Evolutionary conservation across 2,329 filamentous ascomycete species (phyloP), one percentile per base, ranked within the genome.

Genomic region (Fusarium palustre): DNA sequence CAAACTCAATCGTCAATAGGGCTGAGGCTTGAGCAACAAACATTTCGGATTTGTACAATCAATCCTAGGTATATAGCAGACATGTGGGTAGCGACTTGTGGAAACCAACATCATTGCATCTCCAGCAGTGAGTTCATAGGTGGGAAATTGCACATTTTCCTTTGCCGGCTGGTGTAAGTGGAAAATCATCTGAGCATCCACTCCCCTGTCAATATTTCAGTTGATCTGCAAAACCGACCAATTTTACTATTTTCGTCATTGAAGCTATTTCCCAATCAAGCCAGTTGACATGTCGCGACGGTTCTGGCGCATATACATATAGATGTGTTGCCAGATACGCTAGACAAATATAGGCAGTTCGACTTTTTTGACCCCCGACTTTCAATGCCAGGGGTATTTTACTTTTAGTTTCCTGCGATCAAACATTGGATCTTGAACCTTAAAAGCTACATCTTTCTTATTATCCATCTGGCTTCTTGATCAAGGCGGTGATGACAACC

Each of bases 341-440:
- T 66, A 65, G 38, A 55, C n/a, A 60, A 33, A 34, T 16, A 64
- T 45, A 59, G 65, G 59, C 55, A 69, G 54, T 52, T 41, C 68
- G 25, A 46, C 22, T 7, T 47, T 54, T 42, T 43, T 43, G 41
- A 33, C 39, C 49, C 36, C 31, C 53, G 22, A 22, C 20, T 42
- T 53, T 48, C 61, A 66, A 30, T 55, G 41, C 28, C 54, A 50
- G 55, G 64, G 49, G 38, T 34, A 31, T 60, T 22, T 65, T 33
- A 33, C 36, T 5, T 42, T 22, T n/a, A 42, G 38, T 43, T 34
- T 31, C 9, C n/a, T 43, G 20, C 38, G 16, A 67, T 62, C 59
- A 53, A 53, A 43, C n/a, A 69, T 58, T 67, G 45, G 57, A 43
- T 50, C 66, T 52, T 62, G 47, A 42, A 50, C 30, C 8, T 55